Percentiles rank a stretch among this genome's conserved stretches.
These are phyloP conservation scores for Heliamphora exappendiculata DNA, from an alignment of 148 eudicot genomes.

Conservation along the genomic window DNA sequence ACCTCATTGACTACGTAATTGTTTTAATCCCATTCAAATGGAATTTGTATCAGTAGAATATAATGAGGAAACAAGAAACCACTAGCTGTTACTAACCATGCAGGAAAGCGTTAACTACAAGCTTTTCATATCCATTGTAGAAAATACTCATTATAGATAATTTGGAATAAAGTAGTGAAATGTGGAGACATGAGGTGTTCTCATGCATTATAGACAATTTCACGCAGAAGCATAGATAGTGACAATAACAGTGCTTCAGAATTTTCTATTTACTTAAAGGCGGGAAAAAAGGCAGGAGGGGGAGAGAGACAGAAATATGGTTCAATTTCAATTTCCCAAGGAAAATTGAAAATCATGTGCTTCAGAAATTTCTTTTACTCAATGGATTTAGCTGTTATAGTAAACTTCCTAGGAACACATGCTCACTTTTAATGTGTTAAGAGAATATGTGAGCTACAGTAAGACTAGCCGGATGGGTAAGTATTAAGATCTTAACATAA, in stretches of 20 bases:
- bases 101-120: neutral
- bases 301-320: neutral
- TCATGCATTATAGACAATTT: neutral
- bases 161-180: neutral
- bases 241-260: neutral
- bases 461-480: neutral
- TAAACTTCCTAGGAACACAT: neutral
- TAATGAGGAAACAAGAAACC: neutral
- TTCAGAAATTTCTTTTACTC: neutral
- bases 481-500: neutral
- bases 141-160: neutral
- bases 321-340: neutral
- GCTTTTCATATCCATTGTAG: neutral
- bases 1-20: too few species aligned
- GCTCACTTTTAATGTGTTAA: neutral
- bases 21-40: neutral
- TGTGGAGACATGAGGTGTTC: neutral
- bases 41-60: neutral
- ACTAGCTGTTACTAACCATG: slow-evolving; percentile 1
- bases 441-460: neutral
- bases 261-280: neutral
- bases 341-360: neutral
- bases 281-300: neutral
- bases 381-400: neutral
- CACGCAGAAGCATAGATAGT: neutral